Evolutionary conservation across 768 basidiomycete species (phyloP).

Genomic region (Trametes cingulata): DNA sequence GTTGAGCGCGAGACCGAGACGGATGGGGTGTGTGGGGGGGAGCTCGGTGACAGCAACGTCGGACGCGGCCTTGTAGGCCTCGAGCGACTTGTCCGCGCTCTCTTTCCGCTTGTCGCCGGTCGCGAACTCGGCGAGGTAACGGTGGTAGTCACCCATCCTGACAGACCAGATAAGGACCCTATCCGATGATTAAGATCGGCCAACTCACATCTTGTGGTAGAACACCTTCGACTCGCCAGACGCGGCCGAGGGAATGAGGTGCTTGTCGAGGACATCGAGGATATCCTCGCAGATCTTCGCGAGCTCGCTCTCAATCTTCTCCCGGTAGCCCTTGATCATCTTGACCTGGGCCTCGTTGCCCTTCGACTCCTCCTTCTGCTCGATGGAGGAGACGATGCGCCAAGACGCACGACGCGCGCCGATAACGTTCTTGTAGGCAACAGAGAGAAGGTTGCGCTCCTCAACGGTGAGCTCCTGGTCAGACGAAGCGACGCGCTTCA

Average conservation of each 20-base stretch:
- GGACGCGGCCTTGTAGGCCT: constrained; percentile 97
- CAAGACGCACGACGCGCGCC: constrained; percentile 97
- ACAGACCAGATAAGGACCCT: constrained; percentile 23
- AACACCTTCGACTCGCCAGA: constrained; percentile 98
- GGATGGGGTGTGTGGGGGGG: constrained; percentile 95
- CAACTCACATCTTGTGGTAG: constrained; percentile 97
- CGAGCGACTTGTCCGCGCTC: constrained; percentile 95
- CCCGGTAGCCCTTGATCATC: constrained; percentile 98
- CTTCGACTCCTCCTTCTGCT: constrained; percentile 99
- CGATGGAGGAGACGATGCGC: constrained; percentile 97
- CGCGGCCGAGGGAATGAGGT: constrained; percentile 95
- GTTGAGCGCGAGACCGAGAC: constrained; percentile 97
- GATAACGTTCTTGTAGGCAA: constrained; percentile 99
- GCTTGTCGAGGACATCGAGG: constrained; percentile 95
- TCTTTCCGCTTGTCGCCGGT: constrained; percentile 97
- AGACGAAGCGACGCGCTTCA: constrained; percentile 97
- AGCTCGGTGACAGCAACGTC: constrained; percentile 96
- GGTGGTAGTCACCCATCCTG: constrained; percentile 99
- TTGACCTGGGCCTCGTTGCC: constrained; percentile 94
- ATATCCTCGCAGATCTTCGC: constrained; percentile 99
- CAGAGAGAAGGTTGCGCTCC: constrained; percentile 96
- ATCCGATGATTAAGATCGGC: constrained; percentile 1
- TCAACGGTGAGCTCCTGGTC: constrained; percentile 98
- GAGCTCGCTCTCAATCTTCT: constrained; percentile 96
- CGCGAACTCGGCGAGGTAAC: constrained; percentile 98